These are phyloP conservation scores for Spatholobus suberectus DNA, from an alignment of 306 rosid genomes.

Conservation along the genomic window DNA sequence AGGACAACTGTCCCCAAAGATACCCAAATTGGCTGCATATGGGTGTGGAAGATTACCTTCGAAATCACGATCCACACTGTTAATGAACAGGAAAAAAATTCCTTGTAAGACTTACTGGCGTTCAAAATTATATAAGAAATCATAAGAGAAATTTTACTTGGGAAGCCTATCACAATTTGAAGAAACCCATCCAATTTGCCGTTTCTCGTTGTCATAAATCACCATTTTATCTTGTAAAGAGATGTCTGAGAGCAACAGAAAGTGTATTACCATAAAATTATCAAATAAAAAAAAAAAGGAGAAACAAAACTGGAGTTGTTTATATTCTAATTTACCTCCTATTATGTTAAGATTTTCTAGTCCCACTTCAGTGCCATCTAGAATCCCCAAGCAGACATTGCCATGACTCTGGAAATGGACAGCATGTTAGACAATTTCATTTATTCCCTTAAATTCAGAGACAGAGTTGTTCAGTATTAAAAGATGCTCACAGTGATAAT, in stretches of 20 bases:
- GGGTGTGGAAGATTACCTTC: conserved; percentile 48
- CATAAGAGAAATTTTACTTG: conserved; percentile 48
- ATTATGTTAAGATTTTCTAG: conserved; percentile 66
- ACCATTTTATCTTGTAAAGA: conserved; percentile 73
- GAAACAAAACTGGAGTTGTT: background rate
- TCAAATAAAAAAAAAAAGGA: background rate
- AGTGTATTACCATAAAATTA: background rate
- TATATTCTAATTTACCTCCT: conserved; percentile 64
- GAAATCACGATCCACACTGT: conserved; percentile 59
- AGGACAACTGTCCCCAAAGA: conserved; percentile 44
- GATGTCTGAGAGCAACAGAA: conserved; percentile 58
- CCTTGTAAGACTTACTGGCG: conserved; percentile 37
- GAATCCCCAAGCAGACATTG: conserved; percentile 89
- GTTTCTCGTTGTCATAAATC: conserved; percentile 83
- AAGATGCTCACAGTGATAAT: conserved; percentile 58
- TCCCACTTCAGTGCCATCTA: conserved; percentile 75
- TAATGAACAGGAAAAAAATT: conserved; percentile 25
- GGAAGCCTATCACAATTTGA: conserved; percentile 67
- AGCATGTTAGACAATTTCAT: conserved; percentile 37
- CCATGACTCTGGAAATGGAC: conserved; percentile 64
- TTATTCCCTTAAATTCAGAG: background rate
- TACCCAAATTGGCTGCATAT: conserved; percentile 48
- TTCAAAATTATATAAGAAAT: conserved; percentile 26
- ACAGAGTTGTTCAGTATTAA: conserved; percentile 11
- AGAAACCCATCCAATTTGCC: conserved; percentile 79